These are phyloP conservation scores for Backusella macrospora DNA, from an alignment of 192 early-diverging fungal genomes.

Conservation along the genomic window DNA sequence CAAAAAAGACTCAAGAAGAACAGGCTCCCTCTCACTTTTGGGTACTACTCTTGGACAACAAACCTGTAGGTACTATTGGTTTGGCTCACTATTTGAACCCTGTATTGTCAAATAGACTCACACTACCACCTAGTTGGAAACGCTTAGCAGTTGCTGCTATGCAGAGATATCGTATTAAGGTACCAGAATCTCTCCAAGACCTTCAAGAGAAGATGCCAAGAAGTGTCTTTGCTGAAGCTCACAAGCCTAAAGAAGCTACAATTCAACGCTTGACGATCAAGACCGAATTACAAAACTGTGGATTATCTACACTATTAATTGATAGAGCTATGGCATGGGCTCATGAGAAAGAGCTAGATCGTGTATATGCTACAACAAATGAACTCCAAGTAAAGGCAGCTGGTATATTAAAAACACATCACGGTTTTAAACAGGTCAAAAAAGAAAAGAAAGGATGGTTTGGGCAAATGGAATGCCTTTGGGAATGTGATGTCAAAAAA, in stretches of 20 bases:
- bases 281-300: constrained; percentile 31
- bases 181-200: constrained; percentile 8
- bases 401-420: constrained; percentile 25
- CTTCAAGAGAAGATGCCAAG: neutral
- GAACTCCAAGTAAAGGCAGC: constrained; percentile 30
- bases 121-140: constrained; percentile 22
- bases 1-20: constrained; percentile 9
- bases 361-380: constrained; percentile 30
- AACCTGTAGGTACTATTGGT: constrained; percentile 36
- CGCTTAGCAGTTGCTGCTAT: neutral
- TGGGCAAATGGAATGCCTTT: constrained; percentile 24
- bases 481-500: constrained; percentile 28
- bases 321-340: constrained; percentile 34
- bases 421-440: constrained; percentile 30
- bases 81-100: constrained; percentile 19
- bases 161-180: constrained; percentile 10
- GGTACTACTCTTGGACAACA: constrained; percentile 32
- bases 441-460: constrained; percentile 33
- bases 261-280: constrained; percentile 23
- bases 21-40: constrained; percentile 37
- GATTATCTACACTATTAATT: constrained; percentile 34
- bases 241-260: constrained; percentile 22
- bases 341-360: constrained; percentile 19
- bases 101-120: constrained; percentile 19
- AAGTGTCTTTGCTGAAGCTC: constrained; percentile 7